Evolutionary conservation across 495 filamentous ascomycete species (phyloP).

Genomic region (Baudoinia panamericana): DNA sequence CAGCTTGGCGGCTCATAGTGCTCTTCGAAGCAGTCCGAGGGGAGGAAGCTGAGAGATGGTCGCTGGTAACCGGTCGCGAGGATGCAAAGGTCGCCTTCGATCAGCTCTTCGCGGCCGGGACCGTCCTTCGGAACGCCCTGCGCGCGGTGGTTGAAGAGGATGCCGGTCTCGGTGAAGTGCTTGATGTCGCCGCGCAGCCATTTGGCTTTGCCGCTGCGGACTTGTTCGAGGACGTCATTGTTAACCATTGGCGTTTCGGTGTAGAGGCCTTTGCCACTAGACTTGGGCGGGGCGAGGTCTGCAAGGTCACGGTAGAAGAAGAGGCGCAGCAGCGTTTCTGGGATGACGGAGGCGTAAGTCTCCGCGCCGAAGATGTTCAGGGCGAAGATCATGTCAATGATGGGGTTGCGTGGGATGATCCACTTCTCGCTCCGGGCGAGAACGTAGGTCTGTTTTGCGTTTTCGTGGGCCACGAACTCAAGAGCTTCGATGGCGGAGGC

Average conservation of each 20-base stretch:
- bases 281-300: slow-evolving; percentile 49
- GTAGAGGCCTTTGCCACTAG: slow-evolving; percentile 50
- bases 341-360: slow-evolving; percentile 61
- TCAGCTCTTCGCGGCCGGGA: slow-evolving; percentile 47
- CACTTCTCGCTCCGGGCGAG: slow-evolving; percentile 73
- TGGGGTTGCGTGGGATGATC: slow-evolving; percentile 66
- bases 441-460: slow-evolving; percentile 55
- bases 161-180: slow-evolving; percentile 44
- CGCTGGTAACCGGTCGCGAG: slow-evolving; percentile 74
- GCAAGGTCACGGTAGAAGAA: slow-evolving; percentile 80
- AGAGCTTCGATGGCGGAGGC: slow-evolving; percentile 74
- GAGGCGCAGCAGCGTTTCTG: slow-evolving; percentile 57
- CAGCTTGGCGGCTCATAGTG: slow-evolving; percentile 70
- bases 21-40: slow-evolving; percentile 52
- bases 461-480: slow-evolving; percentile 59
- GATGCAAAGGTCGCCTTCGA: slow-evolving; percentile 63
- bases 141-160: slow-evolving; percentile 55
- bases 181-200: slow-evolving; percentile 75
- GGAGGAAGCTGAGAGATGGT: slow-evolving; percentile 60
- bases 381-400: slow-evolving; percentile 59
- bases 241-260: slow-evolving; percentile 82
- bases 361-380: slow-evolving; percentile 71
- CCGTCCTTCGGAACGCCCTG: slow-evolving; percentile 62
- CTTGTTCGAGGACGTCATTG: slow-evolving; percentile 61
- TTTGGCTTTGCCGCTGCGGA: slow-evolving; percentile 56